phyloP scores from a whole-genome alignment of 2,329 filamentous ascomycete genomes.

The Pseudogymnoascus destructans region DNA sequence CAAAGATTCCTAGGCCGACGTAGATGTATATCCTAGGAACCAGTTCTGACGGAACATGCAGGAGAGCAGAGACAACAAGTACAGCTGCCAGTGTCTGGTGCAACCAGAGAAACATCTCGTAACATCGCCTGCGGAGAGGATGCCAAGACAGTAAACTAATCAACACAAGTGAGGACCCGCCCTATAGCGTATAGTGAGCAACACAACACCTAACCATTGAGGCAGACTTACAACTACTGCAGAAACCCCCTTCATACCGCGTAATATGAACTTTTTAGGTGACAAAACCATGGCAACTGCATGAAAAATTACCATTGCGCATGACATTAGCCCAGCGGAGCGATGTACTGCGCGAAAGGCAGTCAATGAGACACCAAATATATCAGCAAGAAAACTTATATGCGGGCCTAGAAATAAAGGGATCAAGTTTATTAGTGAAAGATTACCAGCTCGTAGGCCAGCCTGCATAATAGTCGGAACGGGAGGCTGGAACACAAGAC shows the following conservation, averaged over 20 bases:
- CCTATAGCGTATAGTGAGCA: neutral
- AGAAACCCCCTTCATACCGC: neutral
- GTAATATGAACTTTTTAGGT: neutral
- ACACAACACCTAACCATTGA: neutral
- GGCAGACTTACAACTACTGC: conserved; percentile 8
- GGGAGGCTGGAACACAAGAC: conserved; percentile 11
- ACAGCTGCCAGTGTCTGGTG: conserved; percentile 13
- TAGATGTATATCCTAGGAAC: conserved; percentile 19
- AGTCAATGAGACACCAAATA: conserved; percentile 14
- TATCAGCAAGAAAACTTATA: conserved; percentile 17
- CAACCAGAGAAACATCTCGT: conserved; percentile 13
- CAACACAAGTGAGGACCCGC: conserved; percentile 3
- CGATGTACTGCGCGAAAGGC: conserved; percentile 13
- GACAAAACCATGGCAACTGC: neutral
- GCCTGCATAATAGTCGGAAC: conserved; percentile 12
- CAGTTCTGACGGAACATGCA: neutral
- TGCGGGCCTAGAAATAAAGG: conserved; percentile 17
- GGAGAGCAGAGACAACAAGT: neutral
- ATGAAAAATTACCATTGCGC: conserved; percentile 13
- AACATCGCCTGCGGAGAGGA: conserved; percentile 14
- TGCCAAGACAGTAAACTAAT: conserved; percentile 13
- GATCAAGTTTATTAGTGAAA: conserved; percentile 17
- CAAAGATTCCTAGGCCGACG: conserved; percentile 10
- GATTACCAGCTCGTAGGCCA: conserved; percentile 13
- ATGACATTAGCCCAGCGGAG: conserved; percentile 15